phyloP scores from a whole-genome alignment of 306 rosid species.

The Oxytropis ochrocephala region DNA sequence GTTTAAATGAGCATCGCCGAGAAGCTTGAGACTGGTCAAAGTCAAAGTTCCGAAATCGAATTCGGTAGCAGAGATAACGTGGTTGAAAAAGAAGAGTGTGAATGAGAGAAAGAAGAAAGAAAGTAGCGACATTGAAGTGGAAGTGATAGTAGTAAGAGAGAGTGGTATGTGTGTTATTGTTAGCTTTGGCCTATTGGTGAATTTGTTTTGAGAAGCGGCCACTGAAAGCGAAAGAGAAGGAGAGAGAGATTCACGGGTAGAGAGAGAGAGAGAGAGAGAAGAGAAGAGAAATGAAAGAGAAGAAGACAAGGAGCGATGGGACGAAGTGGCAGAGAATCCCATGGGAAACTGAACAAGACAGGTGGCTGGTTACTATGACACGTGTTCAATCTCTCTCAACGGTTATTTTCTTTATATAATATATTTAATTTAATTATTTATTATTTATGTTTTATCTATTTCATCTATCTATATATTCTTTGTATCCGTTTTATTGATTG shows the following conservation, averaged over 20 bases:
- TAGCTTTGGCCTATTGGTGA: too few species aligned
- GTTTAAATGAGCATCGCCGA: constrained; percentile 91
- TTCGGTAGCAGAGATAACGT: constrained; percentile 38
- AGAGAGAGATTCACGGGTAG: constrained; percentile 23
- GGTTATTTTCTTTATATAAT: constrained; percentile 41
- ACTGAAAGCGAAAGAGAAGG: constrained; percentile 9
- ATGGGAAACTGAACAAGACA: constrained; percentile 46
- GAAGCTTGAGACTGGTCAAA: constrained; percentile 57
- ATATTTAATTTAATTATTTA: too few species aligned
- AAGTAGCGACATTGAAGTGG: constrained; percentile 41
- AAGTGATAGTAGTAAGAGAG: neutral
- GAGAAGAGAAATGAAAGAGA: neutral
- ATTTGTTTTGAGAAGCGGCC: neutral
- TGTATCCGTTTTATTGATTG: too few species aligned
- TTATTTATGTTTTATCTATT: too few species aligned
- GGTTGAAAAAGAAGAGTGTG: neutral
- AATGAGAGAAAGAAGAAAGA: neutral
- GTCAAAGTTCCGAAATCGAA: constrained; percentile 81
- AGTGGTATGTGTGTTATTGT: too few species aligned
- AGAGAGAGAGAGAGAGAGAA: constrained; percentile 14
- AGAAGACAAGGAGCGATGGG: constrained; percentile 33
- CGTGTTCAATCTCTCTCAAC: constrained; percentile 43
- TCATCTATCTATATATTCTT: too few species aligned
- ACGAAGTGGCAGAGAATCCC: constrained; percentile 52
- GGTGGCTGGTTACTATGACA: constrained; percentile 39